Percentiles rank a stretch among this genome's conserved stretches.
Evolutionary conservation across 768 basidiomycete genomes (phyloP).

Genomic region (Russula vinacea): DNA sequence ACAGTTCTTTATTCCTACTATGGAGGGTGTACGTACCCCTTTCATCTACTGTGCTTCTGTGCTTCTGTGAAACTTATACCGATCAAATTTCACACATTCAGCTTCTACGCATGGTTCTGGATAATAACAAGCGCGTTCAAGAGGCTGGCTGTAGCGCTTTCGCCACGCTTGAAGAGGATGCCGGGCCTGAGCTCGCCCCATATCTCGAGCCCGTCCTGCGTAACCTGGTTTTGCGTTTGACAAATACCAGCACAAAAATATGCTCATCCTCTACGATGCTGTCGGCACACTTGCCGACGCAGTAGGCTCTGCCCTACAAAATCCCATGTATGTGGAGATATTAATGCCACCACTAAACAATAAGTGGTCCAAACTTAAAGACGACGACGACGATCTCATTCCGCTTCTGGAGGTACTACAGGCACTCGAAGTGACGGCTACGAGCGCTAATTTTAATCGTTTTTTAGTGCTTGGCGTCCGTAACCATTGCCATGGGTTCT

Average conservation of each 20-base stretch:
- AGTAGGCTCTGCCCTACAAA: conserved; percentile 83
- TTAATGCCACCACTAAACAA: conserved; percentile 92
- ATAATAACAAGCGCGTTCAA: conserved; percentile 98
- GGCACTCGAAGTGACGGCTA: neutral
- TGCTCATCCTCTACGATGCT: conserved; percentile 98
- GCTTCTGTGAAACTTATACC: conserved; percentile 23
- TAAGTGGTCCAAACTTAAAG: conserved; percentile 86
- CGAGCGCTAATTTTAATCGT: neutral
- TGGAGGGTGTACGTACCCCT: conserved; percentile 77
- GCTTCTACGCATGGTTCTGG: conserved; percentile 96
- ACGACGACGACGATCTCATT: conserved; percentile 89
- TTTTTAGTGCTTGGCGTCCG: conserved; percentile 87
- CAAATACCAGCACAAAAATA: conserved; percentile 99
- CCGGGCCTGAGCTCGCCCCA: conserved; percentile 82
- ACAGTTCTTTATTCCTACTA: conserved; percentile 90
- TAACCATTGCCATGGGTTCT: conserved; percentile 91
- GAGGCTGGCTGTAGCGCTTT: conserved; percentile 99
- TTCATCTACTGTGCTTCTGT: conserved; percentile 33
- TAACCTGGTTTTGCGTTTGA: conserved; percentile 94
- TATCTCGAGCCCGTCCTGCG: conserved; percentile 93
- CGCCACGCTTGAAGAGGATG: conserved; percentile 97
- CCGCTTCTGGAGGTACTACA: conserved; percentile 85
- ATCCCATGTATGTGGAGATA: conserved; percentile 85
- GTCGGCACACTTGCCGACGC: conserved; percentile 97
- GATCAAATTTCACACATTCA: conserved; percentile 37